These are phyloP conservation scores for Albizia julibrissin DNA, from an alignment of 306 rosid species.

Conservation along the genomic window DNA sequence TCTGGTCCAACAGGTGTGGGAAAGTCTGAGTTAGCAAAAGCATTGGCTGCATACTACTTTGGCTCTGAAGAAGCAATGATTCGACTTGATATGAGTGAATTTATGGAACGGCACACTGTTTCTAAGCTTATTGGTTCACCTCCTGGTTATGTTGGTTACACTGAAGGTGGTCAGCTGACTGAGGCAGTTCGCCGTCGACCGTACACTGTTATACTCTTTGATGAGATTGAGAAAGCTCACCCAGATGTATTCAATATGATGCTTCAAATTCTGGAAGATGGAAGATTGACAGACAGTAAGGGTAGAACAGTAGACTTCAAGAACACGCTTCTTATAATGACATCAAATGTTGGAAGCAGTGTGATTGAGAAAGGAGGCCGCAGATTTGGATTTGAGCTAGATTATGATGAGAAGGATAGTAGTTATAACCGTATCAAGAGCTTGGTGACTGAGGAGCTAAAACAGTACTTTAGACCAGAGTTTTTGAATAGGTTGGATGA, in stretches of 20 bases:
- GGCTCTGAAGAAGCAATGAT: conserved; percentile 99
- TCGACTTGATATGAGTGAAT: conserved; percentile 97
- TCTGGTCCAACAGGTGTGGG: conserved; percentile 99
- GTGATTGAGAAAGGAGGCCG: conserved; percentile 98
- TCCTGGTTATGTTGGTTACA: conserved; percentile 97
- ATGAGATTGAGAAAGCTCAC: conserved; percentile 97
- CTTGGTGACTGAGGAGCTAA: conserved; percentile 90
- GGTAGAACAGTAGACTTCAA: conserved; percentile 97
- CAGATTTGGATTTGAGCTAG: conserved; percentile 81
- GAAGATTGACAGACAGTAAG: conserved; percentile 92
- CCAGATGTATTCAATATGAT: conserved; percentile 97
- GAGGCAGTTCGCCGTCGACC: conserved; percentile 98
- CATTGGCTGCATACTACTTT: conserved; percentile 90
- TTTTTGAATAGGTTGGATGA: conserved; percentile 92
- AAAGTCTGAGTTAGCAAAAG: conserved; percentile 89
- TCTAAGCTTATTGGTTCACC: conserved; percentile 97
- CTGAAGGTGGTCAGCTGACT: conserved; percentile 95
- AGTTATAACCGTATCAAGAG: conserved; percentile 88
- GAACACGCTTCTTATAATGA: conserved; percentile 94
- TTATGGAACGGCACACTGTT: conserved; percentile 95
- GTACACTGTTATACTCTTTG: conserved; percentile 89
- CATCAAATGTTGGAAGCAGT: conserved; percentile 95
- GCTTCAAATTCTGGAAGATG: conserved; percentile 97
- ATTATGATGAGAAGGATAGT: conserved; percentile 91
- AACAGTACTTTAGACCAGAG: conserved; percentile 91